These are phyloP conservation scores for Boletus tomentosulus DNA, from an alignment of 768 basidiomycete genomes.

Conservation along the genomic window DNA sequence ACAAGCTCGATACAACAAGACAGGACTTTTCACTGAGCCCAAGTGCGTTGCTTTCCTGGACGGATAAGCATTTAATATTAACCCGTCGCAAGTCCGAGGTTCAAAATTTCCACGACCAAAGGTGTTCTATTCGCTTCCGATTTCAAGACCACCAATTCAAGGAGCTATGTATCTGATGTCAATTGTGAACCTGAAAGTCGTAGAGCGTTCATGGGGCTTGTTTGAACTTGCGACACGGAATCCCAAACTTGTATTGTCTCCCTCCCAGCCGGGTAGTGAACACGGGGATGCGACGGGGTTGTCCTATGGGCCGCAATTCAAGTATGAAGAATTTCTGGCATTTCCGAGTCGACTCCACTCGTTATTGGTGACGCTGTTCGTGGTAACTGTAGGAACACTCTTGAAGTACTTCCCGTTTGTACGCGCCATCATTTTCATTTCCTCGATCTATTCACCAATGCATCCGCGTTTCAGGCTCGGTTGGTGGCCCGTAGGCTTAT, in stretches of 20 bases:
- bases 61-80: neutral
- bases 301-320: slow-evolving; percentile 67
- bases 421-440: slow-evolving; percentile 12
- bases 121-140: slow-evolving; percentile 37
- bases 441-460: neutral
- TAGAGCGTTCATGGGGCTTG: slow-evolving; percentile 56
- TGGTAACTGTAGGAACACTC: slow-evolving; percentile 16
- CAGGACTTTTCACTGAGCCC: slow-evolving; percentile 43
- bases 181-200: slow-evolving; percentile 42
- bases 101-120: slow-evolving; percentile 24
- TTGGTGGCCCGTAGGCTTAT: slow-evolving; percentile 50
- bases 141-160: slow-evolving; percentile 28
- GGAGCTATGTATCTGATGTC: slow-evolving; percentile 46
- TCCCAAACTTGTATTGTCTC: slow-evolving; percentile 12
- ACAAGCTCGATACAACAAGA: slow-evolving; percentile 27
- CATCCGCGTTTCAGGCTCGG: slow-evolving; percentile 36
- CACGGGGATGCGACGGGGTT: slow-evolving; percentile 16
- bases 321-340: slow-evolving; percentile 68
- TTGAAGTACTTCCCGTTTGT: slow-evolving; percentile 37
- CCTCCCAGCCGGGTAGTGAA: slow-evolving; percentile 14
- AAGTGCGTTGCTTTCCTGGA: slow-evolving; percentile 25
- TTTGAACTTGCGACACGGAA: slow-evolving; percentile 32
- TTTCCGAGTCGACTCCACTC: slow-evolving; percentile 39
- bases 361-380: slow-evolving; percentile 36
- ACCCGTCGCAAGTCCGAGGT: slow-evolving; percentile 29